Evolutionary conservation across 768 basidiomycete species (phyloP).

Genomic region (Suillus discolor): DNA sequence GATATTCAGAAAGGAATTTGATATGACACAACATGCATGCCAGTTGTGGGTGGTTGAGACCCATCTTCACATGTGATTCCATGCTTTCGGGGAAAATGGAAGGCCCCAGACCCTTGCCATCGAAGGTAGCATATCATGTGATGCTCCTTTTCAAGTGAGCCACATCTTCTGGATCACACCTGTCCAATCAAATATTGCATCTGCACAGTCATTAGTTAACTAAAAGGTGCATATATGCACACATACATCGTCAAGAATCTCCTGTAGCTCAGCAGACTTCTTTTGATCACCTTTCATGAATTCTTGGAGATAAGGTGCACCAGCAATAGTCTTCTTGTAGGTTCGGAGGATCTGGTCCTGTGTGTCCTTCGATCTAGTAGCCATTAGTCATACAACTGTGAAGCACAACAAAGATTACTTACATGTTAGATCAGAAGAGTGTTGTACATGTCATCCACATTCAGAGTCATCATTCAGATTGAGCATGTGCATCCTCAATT

Average conservation of each 20-base stretch:
- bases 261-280: neutral
- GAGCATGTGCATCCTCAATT: too few species aligned
- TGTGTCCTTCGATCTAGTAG: neutral
- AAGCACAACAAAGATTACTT: too few species aligned
- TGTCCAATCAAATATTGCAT: neutral
- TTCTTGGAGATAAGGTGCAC: neutral
- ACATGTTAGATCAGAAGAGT: too few species aligned
- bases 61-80: neutral
- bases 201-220: neutral
- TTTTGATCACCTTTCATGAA: neutral
- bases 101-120: neutral
- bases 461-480: too few species aligned
- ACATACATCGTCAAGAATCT: neutral
- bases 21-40: too few species aligned
- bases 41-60: too few species aligned
- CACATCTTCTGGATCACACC: neutral
- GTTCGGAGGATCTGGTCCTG: neutral
- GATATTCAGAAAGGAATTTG: too few species aligned
- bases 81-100: neutral
- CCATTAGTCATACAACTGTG: too few species aligned
- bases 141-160: neutral
- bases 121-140: neutral
- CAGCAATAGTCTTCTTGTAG: neutral
- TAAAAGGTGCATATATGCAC: neutral
- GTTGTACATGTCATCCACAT: too few species aligned